These are phyloP conservation scores for Pyracantha coccinea DNA, from an alignment of 331 rosid species.

Conservation along the genomic window DNA sequence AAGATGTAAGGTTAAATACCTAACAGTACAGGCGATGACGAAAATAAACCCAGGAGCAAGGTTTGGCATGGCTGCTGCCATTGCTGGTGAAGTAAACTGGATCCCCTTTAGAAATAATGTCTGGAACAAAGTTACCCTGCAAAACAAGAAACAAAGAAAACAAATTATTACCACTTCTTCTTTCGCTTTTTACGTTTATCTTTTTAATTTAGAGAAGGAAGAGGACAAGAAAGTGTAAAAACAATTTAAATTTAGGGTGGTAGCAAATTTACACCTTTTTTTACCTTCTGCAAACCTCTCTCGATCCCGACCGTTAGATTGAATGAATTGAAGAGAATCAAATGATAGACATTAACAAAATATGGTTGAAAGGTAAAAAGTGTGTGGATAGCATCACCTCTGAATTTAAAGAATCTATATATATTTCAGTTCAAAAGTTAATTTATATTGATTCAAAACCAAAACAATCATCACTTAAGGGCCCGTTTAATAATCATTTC, in stretches of 20 bases:
- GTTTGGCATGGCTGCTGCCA: conserved; percentile 97
- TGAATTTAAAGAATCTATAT: neutral
- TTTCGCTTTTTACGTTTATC: neutral
- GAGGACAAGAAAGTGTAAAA: neutral
- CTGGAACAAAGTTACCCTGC: conserved; percentile 70
- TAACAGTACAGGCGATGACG: conserved; percentile 60
- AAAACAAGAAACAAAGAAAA: neutral
- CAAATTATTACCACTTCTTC: neutral
- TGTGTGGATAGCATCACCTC: too few species aligned
- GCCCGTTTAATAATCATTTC: too few species aligned
- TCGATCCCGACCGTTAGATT: too few species aligned
- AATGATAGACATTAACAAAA: too few species aligned
- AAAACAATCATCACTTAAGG: neutral
- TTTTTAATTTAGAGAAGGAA: neutral
- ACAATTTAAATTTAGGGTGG: neutral
- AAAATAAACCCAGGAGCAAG: conserved; percentile 86
- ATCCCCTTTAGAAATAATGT: conserved; percentile 59
- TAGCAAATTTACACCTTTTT: too few species aligned
- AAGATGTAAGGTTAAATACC: conserved; percentile 31
- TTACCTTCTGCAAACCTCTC: too few species aligned
- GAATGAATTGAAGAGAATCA: too few species aligned
- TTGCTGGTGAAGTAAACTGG: conserved; percentile 64
- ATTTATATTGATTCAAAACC: neutral
- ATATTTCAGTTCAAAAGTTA: neutral
- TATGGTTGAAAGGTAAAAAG: too few species aligned